Percentiles rank a stretch among this genome's conserved stretches.
phyloP scores from a whole-genome alignment of 176 grass and related monocot genomes.

The Otatea glauca region DNA sequence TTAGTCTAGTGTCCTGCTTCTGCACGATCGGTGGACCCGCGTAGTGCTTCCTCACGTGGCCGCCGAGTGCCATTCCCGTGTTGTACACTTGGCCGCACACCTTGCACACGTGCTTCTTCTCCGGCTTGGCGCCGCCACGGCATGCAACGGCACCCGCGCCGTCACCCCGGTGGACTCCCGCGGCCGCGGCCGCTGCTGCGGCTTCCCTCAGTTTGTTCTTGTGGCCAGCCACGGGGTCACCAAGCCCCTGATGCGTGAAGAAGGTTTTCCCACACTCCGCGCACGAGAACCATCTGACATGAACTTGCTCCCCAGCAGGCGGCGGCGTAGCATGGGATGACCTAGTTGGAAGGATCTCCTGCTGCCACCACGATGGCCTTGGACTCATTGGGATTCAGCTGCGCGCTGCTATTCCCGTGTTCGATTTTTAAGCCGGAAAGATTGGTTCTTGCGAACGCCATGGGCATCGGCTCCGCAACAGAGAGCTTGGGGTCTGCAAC shows the following conservation, averaged over 20 bases:
- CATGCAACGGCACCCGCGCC: not conserved
- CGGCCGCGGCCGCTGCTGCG: not conserved
- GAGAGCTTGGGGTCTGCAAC: not conserved
- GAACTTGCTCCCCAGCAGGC: not conserved
- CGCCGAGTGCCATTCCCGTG: constrained; percentile 42
- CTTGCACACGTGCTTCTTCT: constrained; percentile 15
- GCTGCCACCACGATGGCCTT: not conserved
- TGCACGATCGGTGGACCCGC: not conserved
- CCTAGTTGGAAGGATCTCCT: not conserved
- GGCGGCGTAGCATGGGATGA: not conserved
- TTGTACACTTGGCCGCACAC: constrained; percentile 1
- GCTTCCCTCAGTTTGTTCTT: constrained; percentile 14
- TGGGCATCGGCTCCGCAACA: not conserved
- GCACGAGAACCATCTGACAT: constrained; percentile 24
- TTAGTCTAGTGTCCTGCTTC: not conserved
- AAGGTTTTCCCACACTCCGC: constrained; percentile 20
- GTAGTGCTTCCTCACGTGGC: constrained; percentile 55
- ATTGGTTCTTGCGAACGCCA: not conserved
- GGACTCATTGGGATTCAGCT: not conserved
- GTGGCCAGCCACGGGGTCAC: constrained; percentile 52
- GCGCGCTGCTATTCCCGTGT: not conserved
- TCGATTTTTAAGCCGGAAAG: not conserved
- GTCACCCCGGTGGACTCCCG: not conserved
- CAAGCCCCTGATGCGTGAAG: constrained; percentile 43
- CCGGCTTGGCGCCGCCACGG: not conserved